Base-by-base conservation (phyloP, 2,329 filamentous ascomycete species). In the Plenodomus lindquistii region DNA sequence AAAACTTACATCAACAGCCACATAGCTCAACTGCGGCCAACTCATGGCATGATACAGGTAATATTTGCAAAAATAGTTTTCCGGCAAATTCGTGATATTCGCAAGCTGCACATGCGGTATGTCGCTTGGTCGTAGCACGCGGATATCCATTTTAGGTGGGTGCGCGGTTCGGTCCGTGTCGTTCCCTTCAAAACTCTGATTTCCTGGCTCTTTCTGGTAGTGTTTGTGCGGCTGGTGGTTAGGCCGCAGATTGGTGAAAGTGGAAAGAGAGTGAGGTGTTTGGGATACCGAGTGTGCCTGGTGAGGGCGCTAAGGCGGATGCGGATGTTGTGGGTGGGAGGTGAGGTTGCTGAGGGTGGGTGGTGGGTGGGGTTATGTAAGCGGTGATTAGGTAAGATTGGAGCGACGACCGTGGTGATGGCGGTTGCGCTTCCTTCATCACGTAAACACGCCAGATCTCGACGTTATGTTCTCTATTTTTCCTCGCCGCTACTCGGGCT, bases 21-120 rank as follows among this genome's bases (percentile, higher is more conserved):
- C 93, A 75, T 92, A 97, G 75, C 88, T 93, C 59, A 99, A 85
- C 77, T 97, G 93, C 38, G 94, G 94, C 94, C 94, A 99, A 64
- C 91, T 96, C 60, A 97, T 85, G 15, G 93, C 92, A 77, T 99
- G 94, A 83, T 99, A 99, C 69, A 99, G 86, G 80, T 99, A 99
- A 82, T 99, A 99, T 83, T 99, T 99, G 77, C 96, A 89, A 75
- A 97, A 97, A 84, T 99, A 99, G 81, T 99, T 99, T 77, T 99
- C 94, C 59, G 94, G 94, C 44, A 99, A 83, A 79, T 99, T 99
- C 73, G 95, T 96, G 72, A 99, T 92, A 80, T 99, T 97, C 71
- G 93, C 93, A 75, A 95, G 91, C 78, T 99, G 94, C 71, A 99
- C 91, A 70, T 94, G 86, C 60, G 90, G 90, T 59, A 95, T 89